Base-by-base conservation (phyloP, 371 early-diverging fungal genomes). In the Saksenaea oblongispora region DNA sequence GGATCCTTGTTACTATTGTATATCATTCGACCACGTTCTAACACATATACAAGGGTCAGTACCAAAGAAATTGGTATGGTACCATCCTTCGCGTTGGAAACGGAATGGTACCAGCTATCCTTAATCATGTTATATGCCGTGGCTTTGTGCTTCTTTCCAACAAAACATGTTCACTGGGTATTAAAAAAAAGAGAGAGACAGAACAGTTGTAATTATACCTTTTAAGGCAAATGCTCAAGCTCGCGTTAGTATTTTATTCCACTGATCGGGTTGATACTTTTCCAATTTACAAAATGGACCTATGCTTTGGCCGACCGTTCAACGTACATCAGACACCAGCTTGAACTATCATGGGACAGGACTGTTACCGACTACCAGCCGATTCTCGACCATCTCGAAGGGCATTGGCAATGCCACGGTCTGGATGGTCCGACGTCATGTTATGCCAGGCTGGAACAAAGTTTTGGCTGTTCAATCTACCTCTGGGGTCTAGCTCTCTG, bases 101-200 rank as follows among this genome's bases (percentile, higher is more conserved):
- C 63, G 10, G 54, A 55, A 53, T 60, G 53, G 47, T 5, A 44
- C 14, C 68, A 63, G n/a, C 27, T 54, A 5, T 24, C 35, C 10
- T 28, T 59, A 15, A n/a, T 59, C 26, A 11, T 44, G 17, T 10
- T 67, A 11, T 67, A 67, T 42, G 24, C 34, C 44, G 11, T 56
- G 22, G 34, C 54, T 15, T 35, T 61, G 14, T 27, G 27, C 15
- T 47, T 15, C 15, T 42, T 47, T 7, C 35, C 60, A 27, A 37
- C 53, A 34, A 44, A 17, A 51, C 51, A 51, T 17, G 44, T 56
- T 27, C 68, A 62, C 44, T 67, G 68, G 68, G 68, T 67, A 67
- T n/a, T n/a, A 36, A 35, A 56, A 39, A 47, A 31, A 3, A 61
- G 5, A 42, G 3, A 17, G 15, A 31, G 17, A 24, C 13, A 5